Percentiles rank a stretch among this genome's conserved stretches.
These are phyloP conservation scores for Lipomyces lipofer DNA, from an alignment of 805 yeast genomes.

Conservation along the genomic window DNA sequence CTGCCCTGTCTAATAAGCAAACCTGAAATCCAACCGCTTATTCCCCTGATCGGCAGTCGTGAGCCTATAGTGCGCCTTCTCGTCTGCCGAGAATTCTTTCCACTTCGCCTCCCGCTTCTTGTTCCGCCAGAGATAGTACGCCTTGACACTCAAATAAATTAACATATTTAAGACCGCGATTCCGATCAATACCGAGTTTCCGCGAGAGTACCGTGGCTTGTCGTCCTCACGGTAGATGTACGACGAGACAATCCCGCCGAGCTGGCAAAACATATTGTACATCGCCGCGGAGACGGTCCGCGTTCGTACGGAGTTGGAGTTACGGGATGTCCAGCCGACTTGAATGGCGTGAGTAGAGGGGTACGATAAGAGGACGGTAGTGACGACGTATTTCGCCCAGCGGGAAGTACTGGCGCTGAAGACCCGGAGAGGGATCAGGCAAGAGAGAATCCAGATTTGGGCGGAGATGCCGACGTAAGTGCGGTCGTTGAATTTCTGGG, in stretches of 20 bases:
- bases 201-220: constrained; percentile 59
- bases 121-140: constrained; percentile 41
- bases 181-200: constrained; percentile 47
- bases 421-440: constrained; percentile 34
- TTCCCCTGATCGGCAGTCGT: constrained; percentile 57
- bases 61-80: constrained; percentile 49
- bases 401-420: constrained; percentile 20
- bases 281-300: constrained; percentile 67
- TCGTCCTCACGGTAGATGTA: constrained; percentile 61
- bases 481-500: constrained; percentile 17
- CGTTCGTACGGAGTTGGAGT: constrained; percentile 61
- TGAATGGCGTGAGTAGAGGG: constrained; percentile 57
- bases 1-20: constrained; percentile 31
- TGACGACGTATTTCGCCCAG: constrained; percentile 30
- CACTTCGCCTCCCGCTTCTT: constrained; percentile 48
- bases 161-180: constrained; percentile 33
- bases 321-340: constrained; percentile 62
- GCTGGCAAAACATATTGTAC: constrained; percentile 64
- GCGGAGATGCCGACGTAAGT: constrained; percentile 12
- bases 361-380: constrained; percentile 43
- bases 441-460: constrained; percentile 22
- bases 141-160: constrained; percentile 34
- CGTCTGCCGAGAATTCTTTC: constrained; percentile 52
- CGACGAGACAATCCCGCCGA: constrained; percentile 54
- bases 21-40: constrained; percentile 56